Evolutionary conservation across 2,329 filamentous ascomycete species (phyloP).

Genomic region (Fusarium hainanense): DNA sequence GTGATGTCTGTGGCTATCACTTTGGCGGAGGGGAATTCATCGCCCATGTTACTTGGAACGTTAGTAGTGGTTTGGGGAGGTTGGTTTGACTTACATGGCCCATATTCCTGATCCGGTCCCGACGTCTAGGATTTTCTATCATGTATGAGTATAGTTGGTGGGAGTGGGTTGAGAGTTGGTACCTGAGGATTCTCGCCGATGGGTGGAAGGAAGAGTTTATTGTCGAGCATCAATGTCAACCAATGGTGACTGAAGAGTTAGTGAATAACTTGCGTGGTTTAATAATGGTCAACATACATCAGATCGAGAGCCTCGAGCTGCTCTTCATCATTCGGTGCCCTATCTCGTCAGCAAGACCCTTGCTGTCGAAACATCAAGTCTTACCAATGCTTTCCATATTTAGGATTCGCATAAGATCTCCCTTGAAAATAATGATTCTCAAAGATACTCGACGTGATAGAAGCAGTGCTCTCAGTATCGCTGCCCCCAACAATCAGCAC

Average conservation of each 20-base stretch:
- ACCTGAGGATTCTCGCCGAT: slow-evolving; percentile 37
- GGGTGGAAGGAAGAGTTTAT: slow-evolving; percentile 36
- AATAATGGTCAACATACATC: slow-evolving; percentile 7
- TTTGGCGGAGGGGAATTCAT: slow-evolving; percentile 37
- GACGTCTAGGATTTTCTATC: slow-evolving; percentile 32
- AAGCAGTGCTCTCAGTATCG: slow-evolving; percentile 30
- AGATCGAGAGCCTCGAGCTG: slow-evolving; percentile 43
- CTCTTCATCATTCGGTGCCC: slow-evolving; percentile 41
- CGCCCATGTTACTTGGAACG: slow-evolving; percentile 24
- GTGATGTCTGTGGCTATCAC: slow-evolving; percentile 40
- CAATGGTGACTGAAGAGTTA: slow-evolving; percentile 29
- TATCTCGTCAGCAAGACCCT: slow-evolving; percentile 6
- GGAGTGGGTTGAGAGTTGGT: rapidly evolving
- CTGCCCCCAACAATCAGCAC: slow-evolving; percentile 8
- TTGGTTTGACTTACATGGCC: slow-evolving; percentile 27
- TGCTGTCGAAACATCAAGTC: too few species aligned
- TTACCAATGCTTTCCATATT: slow-evolving; percentile 43
- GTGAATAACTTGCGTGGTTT: rapidly evolving
- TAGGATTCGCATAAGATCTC: slow-evolving; percentile 38
- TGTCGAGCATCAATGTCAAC: slow-evolving; percentile 37
- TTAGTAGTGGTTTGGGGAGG: rapidly evolving
- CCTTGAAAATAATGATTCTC: slow-evolving; percentile 39
- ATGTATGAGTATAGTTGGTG: not conserved
- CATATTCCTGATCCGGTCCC: slow-evolving; percentile 42
- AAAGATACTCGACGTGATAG: slow-evolving; percentile 42